Evolutionary conservation across 108 stramenopile species (phyloP), one percentile per base, ranked within the genome.

Genomic region (Cylindrotheca closterium): DNA sequence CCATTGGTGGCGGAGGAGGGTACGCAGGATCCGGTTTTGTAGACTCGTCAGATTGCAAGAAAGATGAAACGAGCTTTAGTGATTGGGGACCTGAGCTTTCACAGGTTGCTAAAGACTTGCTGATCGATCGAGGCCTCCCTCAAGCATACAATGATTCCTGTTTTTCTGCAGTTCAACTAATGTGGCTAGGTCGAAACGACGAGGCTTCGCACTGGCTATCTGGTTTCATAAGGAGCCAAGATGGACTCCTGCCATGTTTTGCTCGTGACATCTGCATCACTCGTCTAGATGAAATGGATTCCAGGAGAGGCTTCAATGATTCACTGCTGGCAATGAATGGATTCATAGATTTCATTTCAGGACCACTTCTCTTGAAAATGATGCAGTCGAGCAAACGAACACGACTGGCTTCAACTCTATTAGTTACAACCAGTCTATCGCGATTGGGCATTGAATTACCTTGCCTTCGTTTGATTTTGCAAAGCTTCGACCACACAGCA

Each of bases 1-100:
- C 48, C 15, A 62, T 88, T 58, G 91, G 88, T 51, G 88, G 86
- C 31, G 91, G 88, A 10, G 91, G 86, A 21, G 91, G 88, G 2
- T 92, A 87, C 70, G 87, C 79, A 23, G 69, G 74, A 19, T 58
- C 79, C 52, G 77, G 56, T 30, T 51, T 47, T 12, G 60, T 25
- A 2, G 24, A 15, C 53, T 18, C 29, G 15, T 33, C 53, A 12
- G 65, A 68, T 47, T 57, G n/a, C 10, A 49, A 67, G 45, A 66
- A 70, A 28, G 77, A 80, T 42, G 69, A 66, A 18, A 60, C 65
- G 18, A 70, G 30, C 19, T 93, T 88, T 64, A 31, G 61, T 37
- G 60, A 78, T 7, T 93, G 91, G 91, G 62, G 49, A 28, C 85
- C 84, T 4, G 37, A 50, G 24, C 68, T 93, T 17, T 64, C 64